Evolutionary conservation across 108 stramenopile genomes (phyloP).

Genomic region (Cylindrotheca fusiformis): DNA sequence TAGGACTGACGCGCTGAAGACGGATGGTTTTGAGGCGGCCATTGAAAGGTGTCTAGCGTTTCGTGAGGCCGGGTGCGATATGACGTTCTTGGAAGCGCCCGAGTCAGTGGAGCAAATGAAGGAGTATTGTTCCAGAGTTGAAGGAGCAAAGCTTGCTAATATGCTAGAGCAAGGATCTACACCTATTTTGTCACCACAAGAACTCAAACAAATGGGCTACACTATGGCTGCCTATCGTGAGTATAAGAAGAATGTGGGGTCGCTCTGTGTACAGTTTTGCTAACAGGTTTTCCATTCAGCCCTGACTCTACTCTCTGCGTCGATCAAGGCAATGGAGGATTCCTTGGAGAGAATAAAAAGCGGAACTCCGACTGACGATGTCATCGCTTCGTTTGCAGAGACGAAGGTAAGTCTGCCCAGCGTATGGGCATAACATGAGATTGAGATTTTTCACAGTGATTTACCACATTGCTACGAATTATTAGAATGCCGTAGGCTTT

Average conservation of each 20-base stretch:
- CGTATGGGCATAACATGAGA: background rate
- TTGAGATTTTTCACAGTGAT: background rate
- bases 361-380: constrained; percentile 81
- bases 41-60: constrained; percentile 90
- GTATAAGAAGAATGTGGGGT: too few species aligned
- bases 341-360: constrained; percentile 76
- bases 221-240: constrained; percentile 93
- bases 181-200: constrained; percentile 83
- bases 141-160: constrained; percentile 94
- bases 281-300: constrained; percentile 29
- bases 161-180: constrained; percentile 94
- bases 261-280: too few species aligned
- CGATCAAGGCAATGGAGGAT: constrained; percentile 90
- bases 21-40: constrained; percentile 91
- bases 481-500: constrained; percentile 87
- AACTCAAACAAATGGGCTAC: constrained; percentile 90
- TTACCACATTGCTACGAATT: background rate
- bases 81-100: constrained; percentile 93
- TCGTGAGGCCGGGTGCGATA: constrained; percentile 89
- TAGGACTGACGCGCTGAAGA: constrained; percentile 89
- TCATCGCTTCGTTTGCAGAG: constrained; percentile 63
- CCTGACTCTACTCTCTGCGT: constrained; percentile 88
- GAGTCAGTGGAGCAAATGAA: constrained; percentile 83
- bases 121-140: constrained; percentile 86
- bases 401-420: background rate